These are phyloP conservation scores for Saccharomyces hybrid DNA, from an alignment of 1,139 yeast species.

Conservation along the genomic window DNA sequence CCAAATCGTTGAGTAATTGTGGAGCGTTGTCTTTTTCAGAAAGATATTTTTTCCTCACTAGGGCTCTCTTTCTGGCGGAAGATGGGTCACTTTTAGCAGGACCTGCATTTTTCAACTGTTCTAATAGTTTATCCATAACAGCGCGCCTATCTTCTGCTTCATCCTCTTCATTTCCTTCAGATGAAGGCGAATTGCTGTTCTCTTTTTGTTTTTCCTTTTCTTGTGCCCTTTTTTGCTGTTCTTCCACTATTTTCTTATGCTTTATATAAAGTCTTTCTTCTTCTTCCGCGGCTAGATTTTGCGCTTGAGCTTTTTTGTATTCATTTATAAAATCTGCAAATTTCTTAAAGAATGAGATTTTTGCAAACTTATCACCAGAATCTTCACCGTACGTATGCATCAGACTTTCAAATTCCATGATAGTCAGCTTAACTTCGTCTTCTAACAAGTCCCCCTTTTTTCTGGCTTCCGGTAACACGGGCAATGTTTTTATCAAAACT, in stretches of 20 bases:
- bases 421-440: slow-evolving; percentile 57
- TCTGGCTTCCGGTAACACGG: slow-evolving; percentile 60
- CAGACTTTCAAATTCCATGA: slow-evolving; percentile 59
- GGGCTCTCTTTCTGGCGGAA: slow-evolving; percentile 75
- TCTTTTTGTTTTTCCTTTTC: slow-evolving; percentile 12
- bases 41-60: slow-evolving; percentile 56
- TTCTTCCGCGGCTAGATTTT: slow-evolving; percentile 61
- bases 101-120: slow-evolving; percentile 67
- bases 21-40: slow-evolving; percentile 32
- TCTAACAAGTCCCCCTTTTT: slow-evolving; percentile 54
- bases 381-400: slow-evolving; percentile 78
- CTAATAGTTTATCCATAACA: slow-evolving; percentile 68
- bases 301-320: slow-evolving; percentile 57
- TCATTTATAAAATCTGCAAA: slow-evolving; percentile 59
- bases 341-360: slow-evolving; percentile 59
- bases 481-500: slow-evolving; percentile 53
- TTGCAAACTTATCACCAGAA: slow-evolving; percentile 57
- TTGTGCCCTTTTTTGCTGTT: slow-evolving; percentile 30
- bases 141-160: slow-evolving; percentile 38
- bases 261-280: slow-evolving; percentile 60
- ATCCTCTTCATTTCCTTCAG: slow-evolving; percentile 24
- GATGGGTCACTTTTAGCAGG: slow-evolving; percentile 66
- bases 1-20: slow-evolving; percentile 15
- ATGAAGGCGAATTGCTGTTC: slow-evolving; percentile 4
- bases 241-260: slow-evolving; percentile 53